phyloP scores from a whole-genome alignment of 805 yeast genomes.

The Blastobotrys terrestris region DNA sequence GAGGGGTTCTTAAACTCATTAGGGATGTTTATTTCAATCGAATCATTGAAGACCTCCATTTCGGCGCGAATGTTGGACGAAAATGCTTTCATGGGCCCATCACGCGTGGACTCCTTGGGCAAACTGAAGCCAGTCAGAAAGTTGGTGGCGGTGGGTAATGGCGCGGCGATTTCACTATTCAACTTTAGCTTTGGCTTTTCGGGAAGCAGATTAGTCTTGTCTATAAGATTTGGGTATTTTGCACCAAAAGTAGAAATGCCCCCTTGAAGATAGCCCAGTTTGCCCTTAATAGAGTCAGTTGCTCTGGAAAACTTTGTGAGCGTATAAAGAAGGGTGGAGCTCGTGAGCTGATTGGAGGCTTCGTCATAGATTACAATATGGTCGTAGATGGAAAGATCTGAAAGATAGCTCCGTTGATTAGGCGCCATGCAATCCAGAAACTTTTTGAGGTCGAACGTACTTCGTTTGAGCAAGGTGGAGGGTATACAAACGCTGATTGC shows the following conservation, averaged over 20 bases:
- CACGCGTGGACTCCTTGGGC: slow-evolving; percentile 17
- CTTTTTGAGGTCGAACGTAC: slow-evolving; percentile 53
- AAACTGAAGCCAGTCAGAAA: slow-evolving; percentile 23
- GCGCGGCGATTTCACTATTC: neutral
- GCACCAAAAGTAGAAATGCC: slow-evolving; percentile 14
- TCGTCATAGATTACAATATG: slow-evolving; percentile 48
- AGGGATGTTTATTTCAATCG: slow-evolving; percentile 17
- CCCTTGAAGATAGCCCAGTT: slow-evolving; percentile 24
- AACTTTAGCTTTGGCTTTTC: slow-evolving; percentile 1
- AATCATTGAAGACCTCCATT: slow-evolving; percentile 24
- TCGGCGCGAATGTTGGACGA: slow-evolving; percentile 24
- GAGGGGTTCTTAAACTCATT: slow-evolving; percentile 7
- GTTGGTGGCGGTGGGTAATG: slow-evolving; percentile 15
- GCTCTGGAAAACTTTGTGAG: slow-evolving; percentile 25
- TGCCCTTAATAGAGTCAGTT: slow-evolving; percentile 19
- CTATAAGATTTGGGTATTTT: slow-evolving; percentile 9
- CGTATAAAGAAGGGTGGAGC: slow-evolving; percentile 22
- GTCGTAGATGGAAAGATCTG: slow-evolving; percentile 17
- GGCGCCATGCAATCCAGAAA: slow-evolving; percentile 34
- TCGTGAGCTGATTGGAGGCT: slow-evolving; percentile 12
- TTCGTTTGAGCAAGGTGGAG: slow-evolving; percentile 75
- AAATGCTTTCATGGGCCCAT: slow-evolving; percentile 23
- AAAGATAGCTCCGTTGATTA: slow-evolving; percentile 25
- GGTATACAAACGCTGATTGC: slow-evolving; percentile 82
- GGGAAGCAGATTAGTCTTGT: neutral